Base-by-base conservation (phyloP, 129 eudicot genomes). In the Silybum marianum region DNA sequence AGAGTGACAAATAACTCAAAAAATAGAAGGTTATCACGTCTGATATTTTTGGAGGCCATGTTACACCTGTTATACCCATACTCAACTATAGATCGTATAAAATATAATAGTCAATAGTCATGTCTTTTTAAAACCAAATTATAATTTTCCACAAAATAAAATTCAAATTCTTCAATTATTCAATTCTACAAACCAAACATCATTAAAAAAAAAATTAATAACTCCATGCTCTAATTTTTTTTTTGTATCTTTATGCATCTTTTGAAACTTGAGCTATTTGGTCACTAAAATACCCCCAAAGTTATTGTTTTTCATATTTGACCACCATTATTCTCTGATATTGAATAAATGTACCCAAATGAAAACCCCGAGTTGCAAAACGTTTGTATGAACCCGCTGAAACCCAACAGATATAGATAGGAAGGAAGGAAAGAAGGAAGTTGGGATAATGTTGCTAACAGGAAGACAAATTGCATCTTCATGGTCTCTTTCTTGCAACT, bases 391-490 rank as follows among this genome's bases (percentile, higher is more conserved):
- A 54, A 54, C 19, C 48, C 13, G 16, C 23, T 18, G n/a, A 72
- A 38, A 72, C 54, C 60, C 30, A 72, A 44, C 54, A 62, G 81
- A 66, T 19, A 66, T 16, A 66, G 40, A 65, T 18, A 78, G 38
- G 22, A 34, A 66, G 6, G 6, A 32, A 32, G 36, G 65, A 40
- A 9, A 39, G 24, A 9, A 39, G 24, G 21, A 36, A 65, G 7
- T 54, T 65, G 81, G 67, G 85, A 85, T 81, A 85, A 85, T 85
- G 88, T 85, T 85, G 88, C 60, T 85, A 46, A 81, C 85, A 4
- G 82, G 81, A 73, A 76, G 85, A 71, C 82, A 72, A 25, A 30
- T 85, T 39, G 28, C 85, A 19, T 80, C 82, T 51, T 75, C 87
- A 13, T 81, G 78, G 74, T 81, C 84, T 70, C 84, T 80, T 80